Evolutionary conservation across 192 early-diverging fungal genomes (phyloP).

Genomic region (Funneliformis mosseae): DNA sequence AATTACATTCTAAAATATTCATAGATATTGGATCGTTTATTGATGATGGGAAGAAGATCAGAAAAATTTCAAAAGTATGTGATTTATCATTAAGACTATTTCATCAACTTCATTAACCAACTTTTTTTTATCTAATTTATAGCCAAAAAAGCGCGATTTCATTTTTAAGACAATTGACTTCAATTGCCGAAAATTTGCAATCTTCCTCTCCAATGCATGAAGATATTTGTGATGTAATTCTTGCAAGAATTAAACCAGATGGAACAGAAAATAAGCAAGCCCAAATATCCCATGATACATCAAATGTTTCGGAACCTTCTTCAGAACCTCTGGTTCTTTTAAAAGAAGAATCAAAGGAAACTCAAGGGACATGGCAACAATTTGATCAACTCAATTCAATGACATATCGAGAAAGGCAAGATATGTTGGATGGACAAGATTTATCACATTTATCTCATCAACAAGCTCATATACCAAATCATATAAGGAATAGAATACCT

Average conservation of each 20-base stretch:
- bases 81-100: not conserved
- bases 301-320: not conserved
- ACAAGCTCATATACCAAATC: not conserved
- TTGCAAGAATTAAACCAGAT: slow-evolving; percentile 19
- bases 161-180: slow-evolving; percentile 5
- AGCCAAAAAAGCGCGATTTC: slow-evolving; percentile 27
- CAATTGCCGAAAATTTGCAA: slow-evolving; percentile 22
- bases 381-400: slow-evolving; percentile 12
- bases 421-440: not conserved
- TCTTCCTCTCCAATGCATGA: slow-evolving; percentile 10
- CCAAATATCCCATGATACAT: not conserved
- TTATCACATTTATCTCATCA: not conserved
- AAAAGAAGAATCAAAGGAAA: slow-evolving; percentile 7
- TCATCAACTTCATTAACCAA: not conserved
- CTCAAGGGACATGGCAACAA: slow-evolving; percentile 5
- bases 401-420: slow-evolving; percentile 17
- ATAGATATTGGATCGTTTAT: slow-evolving; percentile 18
- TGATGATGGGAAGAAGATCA: not conserved
- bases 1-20: not conserved
- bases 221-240: slow-evolving; percentile 9
- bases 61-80: slow-evolving; percentile 20
- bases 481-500: not conserved
- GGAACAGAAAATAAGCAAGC: slow-evolving; percentile 29
- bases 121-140: not conserved
- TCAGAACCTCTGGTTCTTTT: not conserved